These are phyloP conservation scores for Maudiozyma serrabonitensis DNA, from an alignment of 805 yeast species.

Conservation along the genomic window DNA sequence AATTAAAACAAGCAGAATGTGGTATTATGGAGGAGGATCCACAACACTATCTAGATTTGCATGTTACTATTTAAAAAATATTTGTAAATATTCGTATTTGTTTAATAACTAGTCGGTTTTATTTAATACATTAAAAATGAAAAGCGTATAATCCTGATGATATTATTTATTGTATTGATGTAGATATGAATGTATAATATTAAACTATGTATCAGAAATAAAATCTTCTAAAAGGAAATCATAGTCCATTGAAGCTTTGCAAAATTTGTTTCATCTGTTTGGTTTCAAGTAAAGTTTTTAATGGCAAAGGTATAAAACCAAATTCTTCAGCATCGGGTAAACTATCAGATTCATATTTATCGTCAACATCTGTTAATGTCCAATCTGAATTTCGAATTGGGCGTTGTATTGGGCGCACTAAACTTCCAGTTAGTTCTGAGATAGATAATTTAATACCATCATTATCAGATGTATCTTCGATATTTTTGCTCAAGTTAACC, in stretches of 20 bases:
- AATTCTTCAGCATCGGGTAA: neutral
- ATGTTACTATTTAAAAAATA: neutral
- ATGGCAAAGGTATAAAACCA: neutral
- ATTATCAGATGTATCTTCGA: no score
- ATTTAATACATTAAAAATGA: no score
- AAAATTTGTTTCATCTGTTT: neutral
- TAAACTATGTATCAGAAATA: no score
- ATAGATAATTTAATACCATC: neutral
- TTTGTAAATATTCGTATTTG: no score
- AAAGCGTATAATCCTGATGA: no score
- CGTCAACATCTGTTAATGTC: neutral
- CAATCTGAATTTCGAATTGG: neutral
- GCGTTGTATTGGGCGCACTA: neutral
- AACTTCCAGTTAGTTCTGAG: neutral
- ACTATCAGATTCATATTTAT: neutral
- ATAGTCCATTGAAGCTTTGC: neutral
- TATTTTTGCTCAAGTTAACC: no score
- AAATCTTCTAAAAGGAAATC: no score
- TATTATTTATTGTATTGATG: no score
- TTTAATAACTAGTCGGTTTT: no score
- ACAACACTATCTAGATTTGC: constrained; percentile 18
- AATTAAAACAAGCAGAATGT: constrained; percentile 48
- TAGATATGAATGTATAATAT: no score
- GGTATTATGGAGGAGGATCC: constrained; percentile 48
- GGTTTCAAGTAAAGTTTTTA: neutral